Percentiles rank a stretch among this genome's conserved stretches.
Conservation (phyloP, 2,329 filamentous ascomycete species). For the Lachnellula willkommii region DNA sequence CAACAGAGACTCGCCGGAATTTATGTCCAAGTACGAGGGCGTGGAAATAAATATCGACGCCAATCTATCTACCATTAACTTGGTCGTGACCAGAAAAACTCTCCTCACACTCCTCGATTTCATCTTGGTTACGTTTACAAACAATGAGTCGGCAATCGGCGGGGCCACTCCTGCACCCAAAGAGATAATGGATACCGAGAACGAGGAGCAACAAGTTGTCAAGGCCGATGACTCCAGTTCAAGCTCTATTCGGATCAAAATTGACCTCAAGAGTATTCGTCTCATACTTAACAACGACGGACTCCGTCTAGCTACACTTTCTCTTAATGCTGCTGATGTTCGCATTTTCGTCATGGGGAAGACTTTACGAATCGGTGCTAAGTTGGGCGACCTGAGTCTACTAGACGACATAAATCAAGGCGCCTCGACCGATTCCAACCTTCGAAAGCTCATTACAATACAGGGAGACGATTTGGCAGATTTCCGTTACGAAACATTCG, state of each 20-base stretch:
- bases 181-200: constrained; percentile 33
- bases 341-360: constrained; percentile 81
- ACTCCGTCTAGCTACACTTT: constrained; percentile 85
- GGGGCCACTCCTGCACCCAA: constrained; percentile 36
- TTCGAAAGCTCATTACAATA: constrained; percentile 86
- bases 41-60: constrained; percentile 91
- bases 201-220: constrained; percentile 31
- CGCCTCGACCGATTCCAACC: constrained; percentile 70
- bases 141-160: constrained; percentile 39
- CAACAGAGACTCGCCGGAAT: constrained; percentile 86
- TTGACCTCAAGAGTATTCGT: constrained; percentile 87
- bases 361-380: constrained; percentile 81
- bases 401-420: constrained; percentile 93
- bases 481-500: constrained; percentile 96
- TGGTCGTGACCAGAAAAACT: constrained; percentile 90
- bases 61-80: constrained; percentile 88
- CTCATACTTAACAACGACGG: constrained; percentile 97
- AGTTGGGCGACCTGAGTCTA: constrained; percentile 79
- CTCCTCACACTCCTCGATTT: constrained; percentile 91
- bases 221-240: constrained; percentile 29
- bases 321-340: constrained; percentile 86
- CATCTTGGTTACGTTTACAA: constrained; percentile 84
- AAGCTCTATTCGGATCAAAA: constrained; percentile 75
- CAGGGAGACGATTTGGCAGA: constrained; percentile 93
- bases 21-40: constrained; percentile 84